Evolutionary conservation across 208 protist species (phyloP).

Genomic region (Trichomonas gallinae): DNA sequence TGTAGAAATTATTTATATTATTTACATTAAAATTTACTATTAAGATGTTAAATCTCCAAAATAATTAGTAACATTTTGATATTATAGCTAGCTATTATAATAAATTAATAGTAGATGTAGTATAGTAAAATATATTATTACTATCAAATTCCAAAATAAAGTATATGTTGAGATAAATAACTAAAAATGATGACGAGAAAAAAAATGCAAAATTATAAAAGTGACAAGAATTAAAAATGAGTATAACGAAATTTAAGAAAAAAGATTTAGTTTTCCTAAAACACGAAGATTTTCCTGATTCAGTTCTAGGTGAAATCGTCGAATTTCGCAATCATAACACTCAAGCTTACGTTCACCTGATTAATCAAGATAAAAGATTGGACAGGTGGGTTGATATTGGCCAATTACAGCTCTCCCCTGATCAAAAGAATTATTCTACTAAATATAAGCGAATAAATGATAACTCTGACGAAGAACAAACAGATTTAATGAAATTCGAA

Average conservation of each 20-base stretch:
- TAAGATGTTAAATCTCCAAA: too few relatives aligned
- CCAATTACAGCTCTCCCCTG: neutral
- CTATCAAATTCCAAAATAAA: too few relatives aligned
- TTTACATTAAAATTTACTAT: too few relatives aligned
- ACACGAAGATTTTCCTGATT: neutral
- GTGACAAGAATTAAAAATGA: neutral
- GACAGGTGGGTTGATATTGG: neutral
- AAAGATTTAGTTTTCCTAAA: neutral
- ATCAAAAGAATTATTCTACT: neutral
- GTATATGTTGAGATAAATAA: too few relatives aligned
- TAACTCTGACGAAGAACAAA: neutral
- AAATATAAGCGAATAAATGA: neutral
- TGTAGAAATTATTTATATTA: too few relatives aligned
- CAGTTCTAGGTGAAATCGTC: neutral
- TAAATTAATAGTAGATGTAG: too few relatives aligned
- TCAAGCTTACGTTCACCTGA: neutral
- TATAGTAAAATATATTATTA: too few relatives aligned
- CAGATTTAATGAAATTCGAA: neutral
- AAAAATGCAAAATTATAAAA: too few relatives aligned
- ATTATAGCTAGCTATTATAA: too few relatives aligned
- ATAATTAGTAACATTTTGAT: too few relatives aligned
- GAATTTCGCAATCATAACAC: neutral
- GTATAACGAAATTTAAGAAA: neutral
- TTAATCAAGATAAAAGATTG: slow-evolving; percentile 2
- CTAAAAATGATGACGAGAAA: too few relatives aligned